Base-by-base conservation (phyloP, 2,329 filamentous ascomycete genomes). In the Lasiodiplodia gonubiensis region DNA sequence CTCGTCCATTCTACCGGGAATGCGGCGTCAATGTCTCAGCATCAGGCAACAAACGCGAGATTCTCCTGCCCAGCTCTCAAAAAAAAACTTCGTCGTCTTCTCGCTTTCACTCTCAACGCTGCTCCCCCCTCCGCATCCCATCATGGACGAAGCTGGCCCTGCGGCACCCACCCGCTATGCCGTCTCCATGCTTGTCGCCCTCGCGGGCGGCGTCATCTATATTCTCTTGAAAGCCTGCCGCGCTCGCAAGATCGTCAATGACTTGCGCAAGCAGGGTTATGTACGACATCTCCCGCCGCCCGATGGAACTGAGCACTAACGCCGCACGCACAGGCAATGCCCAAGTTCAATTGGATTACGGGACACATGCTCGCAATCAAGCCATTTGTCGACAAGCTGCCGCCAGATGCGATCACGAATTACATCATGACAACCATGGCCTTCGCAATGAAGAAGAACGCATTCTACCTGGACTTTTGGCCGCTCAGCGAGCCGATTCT, bases 401-500 rank as follows among this genome's bases (percentile, higher is more conserved):
- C 53, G 2, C 4, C 8, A 3, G 30, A 27, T 12, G 53, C 12
- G 2, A n/a, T n/a, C 1, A 37, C 30, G 2, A 55, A 55, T 11
- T 55, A 55, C 4, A 35, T 30, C 2, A 21, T 55, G 3, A 23
- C 53, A 8, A 10, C 35, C 11, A 35, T 55, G 30, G 27, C 52
- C 4, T 23, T 7, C 18, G 11, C 18, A 1, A 11, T n/a, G 5
- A 21, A n/a, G 3, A 37, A 12, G 16, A 16, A 33, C 8, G 69
- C 79, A 30, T 83, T 80, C 71, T 83, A 83, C 68, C 63, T 84
- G 4, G 82, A 84, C 68, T 67, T 80, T 2, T 84, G 81, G 81
- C 82, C 82, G 0, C 49, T 80, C 7, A 75, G 73, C 2, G 72
- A 71, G 6, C 70, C 72, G 1, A 71, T 77, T 7, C 70, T 81